phyloP scores from a whole-genome alignment of 2,329 filamentous ascomycete genomes.

The Neofusicoccum sp. region DNA sequence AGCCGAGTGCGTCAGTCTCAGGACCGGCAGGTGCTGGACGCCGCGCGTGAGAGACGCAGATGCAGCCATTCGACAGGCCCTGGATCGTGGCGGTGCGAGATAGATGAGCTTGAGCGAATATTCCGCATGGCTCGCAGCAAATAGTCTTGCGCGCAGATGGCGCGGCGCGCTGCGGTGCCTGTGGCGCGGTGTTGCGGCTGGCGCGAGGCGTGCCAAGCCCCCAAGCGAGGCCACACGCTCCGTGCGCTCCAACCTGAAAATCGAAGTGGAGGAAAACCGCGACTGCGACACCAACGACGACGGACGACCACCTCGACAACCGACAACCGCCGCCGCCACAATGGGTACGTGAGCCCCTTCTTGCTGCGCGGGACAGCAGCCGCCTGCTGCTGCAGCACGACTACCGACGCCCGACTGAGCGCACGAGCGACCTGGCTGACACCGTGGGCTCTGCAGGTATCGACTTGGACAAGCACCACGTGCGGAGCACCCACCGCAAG shows the following conservation, averaged over 20 bases:
- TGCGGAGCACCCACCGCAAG: conserved; percentile 74
- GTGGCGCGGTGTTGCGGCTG: background rate
- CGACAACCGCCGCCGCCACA: conserved; percentile 18
- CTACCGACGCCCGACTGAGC: background rate
- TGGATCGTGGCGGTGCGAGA: no score
- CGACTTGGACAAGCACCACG: conserved; percentile 58
- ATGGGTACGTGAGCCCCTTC: conserved; percentile 18
- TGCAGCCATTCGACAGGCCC: no score
- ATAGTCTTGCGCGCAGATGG: background rate
- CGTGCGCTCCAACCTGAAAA: conserved; percentile 16
- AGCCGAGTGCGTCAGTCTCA: background rate
- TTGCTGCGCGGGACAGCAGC: background rate
- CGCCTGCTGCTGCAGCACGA: background rate
- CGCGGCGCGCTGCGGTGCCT: background rate
- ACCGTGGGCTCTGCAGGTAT: conserved; percentile 27
- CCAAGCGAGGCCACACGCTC: conserved; percentile 15
- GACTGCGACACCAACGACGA: conserved; percentile 18
- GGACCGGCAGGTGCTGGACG: background rate
- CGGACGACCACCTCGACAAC: conserved; percentile 18
- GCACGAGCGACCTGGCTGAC: conserved; percentile 6
- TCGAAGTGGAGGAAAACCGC: conserved; percentile 10
- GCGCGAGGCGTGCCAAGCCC: conserved; percentile 5
- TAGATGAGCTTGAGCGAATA: no score
- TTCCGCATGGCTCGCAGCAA: no score
- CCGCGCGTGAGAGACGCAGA: background rate